Conservation (phyloP, 768 basidiomycete species). For the Macrocybe gigantea region DNA sequence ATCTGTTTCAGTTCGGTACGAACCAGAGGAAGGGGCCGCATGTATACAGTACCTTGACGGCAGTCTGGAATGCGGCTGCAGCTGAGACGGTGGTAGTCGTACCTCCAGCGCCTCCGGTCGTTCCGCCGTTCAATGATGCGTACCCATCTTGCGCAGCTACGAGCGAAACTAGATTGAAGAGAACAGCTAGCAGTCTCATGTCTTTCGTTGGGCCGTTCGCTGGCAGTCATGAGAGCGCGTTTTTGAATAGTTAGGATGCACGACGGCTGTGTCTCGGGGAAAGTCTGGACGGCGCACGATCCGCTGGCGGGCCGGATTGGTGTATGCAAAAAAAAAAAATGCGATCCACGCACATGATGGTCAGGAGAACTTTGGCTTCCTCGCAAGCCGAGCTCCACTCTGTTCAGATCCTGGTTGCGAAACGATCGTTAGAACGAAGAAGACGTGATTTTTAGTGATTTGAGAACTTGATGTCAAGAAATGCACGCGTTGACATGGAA, state of each 20-base stretch:
- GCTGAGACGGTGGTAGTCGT: conserved; percentile 16
- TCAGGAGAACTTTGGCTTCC: not conserved
- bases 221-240: not conserved
- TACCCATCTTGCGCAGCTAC: conserved; percentile 13
- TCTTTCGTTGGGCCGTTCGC: not conserved
- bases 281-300: conserved; percentile 1
- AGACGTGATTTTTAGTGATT: too few species aligned
- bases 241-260: not conserved
- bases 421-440: too few species aligned
- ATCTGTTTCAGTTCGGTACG: not conserved
- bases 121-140: conserved; percentile 15
- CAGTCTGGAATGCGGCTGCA: conserved; percentile 16
- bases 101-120: conserved; percentile 15
- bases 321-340: not conserved
- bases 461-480: too few species aligned
- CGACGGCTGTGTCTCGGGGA: conserved; percentile 6
- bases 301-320: conserved; percentile 3
- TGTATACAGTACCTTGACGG: conserved; percentile 9
- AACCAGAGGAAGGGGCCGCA: too few species aligned
- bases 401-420: too few species aligned
- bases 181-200: not conserved
- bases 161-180: not conserved
- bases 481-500: too few species aligned
- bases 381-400: too few species aligned
- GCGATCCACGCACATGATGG: not conserved